These are phyloP conservation scores for Cladophialophora chaetospira DNA, from an alignment of 2,329 filamentous ascomycete species.

Conservation along the genomic window DNA sequence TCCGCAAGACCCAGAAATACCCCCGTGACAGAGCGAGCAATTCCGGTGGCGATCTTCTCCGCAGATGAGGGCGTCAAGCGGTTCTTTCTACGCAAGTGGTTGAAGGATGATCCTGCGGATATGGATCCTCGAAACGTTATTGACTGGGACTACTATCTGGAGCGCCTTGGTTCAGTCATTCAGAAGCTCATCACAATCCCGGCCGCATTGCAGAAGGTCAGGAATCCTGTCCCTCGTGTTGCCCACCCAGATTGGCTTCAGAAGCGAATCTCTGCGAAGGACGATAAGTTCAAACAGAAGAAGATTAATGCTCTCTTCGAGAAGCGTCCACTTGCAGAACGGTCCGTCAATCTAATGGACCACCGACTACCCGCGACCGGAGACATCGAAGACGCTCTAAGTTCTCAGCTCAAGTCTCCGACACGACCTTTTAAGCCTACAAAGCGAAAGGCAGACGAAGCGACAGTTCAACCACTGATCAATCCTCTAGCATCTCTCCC, in stretches of 20 bases:
- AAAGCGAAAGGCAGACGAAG: slow-evolving; percentile 70
- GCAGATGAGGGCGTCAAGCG: slow-evolving; percentile 86
- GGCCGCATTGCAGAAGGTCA: slow-evolving; percentile 89
- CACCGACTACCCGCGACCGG: slow-evolving; percentile 57
- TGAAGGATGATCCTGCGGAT: slow-evolving; percentile 87
- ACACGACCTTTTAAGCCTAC: slow-evolving; percentile 62
- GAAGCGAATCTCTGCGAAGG: slow-evolving; percentile 87
- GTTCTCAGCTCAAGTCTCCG: slow-evolving; percentile 67
- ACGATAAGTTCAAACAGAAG: slow-evolving; percentile 97
- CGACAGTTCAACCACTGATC: slow-evolving; percentile 53
- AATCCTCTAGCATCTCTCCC: slow-evolving; percentile 85
- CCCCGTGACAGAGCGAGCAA: slow-evolving; percentile 89
- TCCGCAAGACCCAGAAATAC: slow-evolving; percentile 82
- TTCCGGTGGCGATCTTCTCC: slow-evolving; percentile 96
- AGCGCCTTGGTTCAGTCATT: slow-evolving; percentile 93
- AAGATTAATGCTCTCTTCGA: slow-evolving; percentile 94
- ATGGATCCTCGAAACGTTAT: slow-evolving; percentile 88
- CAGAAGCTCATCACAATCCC: slow-evolving; percentile 99
- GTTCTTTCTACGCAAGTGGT: slow-evolving; percentile 89
- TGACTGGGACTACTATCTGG: slow-evolving; percentile 97
- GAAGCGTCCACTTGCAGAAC: slow-evolving; percentile 55
- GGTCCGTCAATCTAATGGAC: slow-evolving; percentile 56
- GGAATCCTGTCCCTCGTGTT: slow-evolving; percentile 91
- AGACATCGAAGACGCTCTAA: slow-evolving; percentile 82
- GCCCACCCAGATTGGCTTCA: slow-evolving; percentile 97